Percentiles rank a stretch among this genome's conserved stretches.
These are phyloP conservation scores for Pseudogymnoascus sp. DNA, from an alignment of 2,329 filamentous ascomycete genomes.

Conservation along the genomic window DNA sequence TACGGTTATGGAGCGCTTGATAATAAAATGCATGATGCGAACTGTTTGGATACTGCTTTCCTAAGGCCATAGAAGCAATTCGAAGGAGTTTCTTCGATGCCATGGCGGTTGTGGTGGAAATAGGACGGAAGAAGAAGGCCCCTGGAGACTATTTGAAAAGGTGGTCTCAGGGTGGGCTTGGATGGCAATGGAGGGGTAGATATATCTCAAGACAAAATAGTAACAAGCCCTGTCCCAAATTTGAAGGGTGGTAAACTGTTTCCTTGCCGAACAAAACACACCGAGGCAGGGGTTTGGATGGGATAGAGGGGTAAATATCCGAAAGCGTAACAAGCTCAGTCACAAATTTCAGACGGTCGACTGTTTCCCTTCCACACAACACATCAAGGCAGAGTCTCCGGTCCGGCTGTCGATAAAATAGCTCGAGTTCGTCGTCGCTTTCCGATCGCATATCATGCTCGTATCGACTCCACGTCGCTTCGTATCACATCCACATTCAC, in stretches of 20 bases:
- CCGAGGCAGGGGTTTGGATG: background rate
- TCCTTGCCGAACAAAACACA: background rate
- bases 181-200: background rate
- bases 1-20: background rate
- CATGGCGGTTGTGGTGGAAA: background rate
- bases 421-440: background rate
- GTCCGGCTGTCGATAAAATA: background rate
- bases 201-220: background rate
- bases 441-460: background rate
- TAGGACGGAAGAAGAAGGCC: background rate
- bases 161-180: background rate
- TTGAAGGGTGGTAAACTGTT: background rate
- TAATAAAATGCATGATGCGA: too few species aligned
- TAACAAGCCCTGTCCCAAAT: background rate
- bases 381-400: background rate
- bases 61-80: background rate
- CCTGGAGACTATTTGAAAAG: background rate
- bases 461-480: background rate
- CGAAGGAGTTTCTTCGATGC: background rate
- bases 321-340: background rate
- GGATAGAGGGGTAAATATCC: background rate
- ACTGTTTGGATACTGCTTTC: background rate
- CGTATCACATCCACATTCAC: background rate
- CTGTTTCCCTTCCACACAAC: background rate
- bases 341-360: background rate